Percentiles rank a stretch among this genome's conserved stretches.
Evolutionary conservation across 805 yeast genomes (phyloP).

Genomic region (Wickerhamomyces bovis): DNA sequence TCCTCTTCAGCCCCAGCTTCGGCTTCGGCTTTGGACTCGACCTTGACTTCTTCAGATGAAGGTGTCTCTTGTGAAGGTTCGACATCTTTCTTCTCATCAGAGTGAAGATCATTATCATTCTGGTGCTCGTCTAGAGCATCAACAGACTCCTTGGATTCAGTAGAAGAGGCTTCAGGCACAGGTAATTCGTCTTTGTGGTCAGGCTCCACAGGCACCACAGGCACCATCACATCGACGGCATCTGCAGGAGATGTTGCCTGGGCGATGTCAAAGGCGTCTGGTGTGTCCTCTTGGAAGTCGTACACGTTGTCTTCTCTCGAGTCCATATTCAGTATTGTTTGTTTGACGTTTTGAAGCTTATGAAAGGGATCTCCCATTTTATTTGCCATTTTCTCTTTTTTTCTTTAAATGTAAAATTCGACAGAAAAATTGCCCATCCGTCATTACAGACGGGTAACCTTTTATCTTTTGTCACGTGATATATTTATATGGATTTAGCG

Average conservation of each 20-base stretch:
- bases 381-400: background rate
- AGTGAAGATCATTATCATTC: background rate
- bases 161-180: background rate
- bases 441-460: too few species aligned
- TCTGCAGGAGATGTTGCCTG: background rate
- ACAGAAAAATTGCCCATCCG: too few species aligned
- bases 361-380: too few species aligned
- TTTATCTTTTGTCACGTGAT: background rate
- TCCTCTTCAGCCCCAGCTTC: slow-evolving; percentile 16
- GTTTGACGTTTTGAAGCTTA: too few species aligned
- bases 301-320: slow-evolving; percentile 1
- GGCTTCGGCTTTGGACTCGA: background rate
- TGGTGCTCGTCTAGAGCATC: background rate
- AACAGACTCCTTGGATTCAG: background rate
- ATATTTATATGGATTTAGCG: too few species aligned
- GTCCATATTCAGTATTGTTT: background rate
- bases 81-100: background rate
- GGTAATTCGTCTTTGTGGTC: background rate
- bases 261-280: slow-evolving; percentile 2
- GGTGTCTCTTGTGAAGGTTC: background rate
- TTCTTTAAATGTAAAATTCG: too few species aligned
- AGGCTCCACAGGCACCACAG: background rate
- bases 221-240: background rate
- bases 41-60: background rate
- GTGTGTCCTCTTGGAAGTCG: slow-evolving; percentile 2